Percentiles rank a stretch among this genome's conserved stretches.
phyloP scores from a whole-genome alignment of 106 monocot genomes.

The Dendrobium nobile region DNA sequence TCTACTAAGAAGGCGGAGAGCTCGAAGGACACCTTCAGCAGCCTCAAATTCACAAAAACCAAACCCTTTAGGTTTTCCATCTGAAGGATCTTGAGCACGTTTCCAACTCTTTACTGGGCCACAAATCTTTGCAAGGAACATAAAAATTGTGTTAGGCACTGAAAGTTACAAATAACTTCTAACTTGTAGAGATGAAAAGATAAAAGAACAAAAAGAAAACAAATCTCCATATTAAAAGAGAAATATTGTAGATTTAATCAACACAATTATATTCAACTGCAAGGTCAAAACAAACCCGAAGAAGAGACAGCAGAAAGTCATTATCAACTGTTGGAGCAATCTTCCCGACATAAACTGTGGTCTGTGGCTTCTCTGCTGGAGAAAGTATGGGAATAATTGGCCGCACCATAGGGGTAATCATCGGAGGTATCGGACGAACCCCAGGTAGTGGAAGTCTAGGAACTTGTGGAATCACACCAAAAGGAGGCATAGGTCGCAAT shows the following conservation, averaged over 20 bases:
- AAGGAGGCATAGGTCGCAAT: slow-evolving; percentile 49
- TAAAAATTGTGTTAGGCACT: background rate
- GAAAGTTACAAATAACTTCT: background rate
- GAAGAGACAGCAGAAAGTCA: slow-evolving; percentile 78
- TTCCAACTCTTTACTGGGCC: slow-evolving; percentile 99
- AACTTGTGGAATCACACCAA: slow-evolving; percentile 50
- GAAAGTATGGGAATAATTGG: slow-evolving; percentile 65
- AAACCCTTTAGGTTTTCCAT: slow-evolving; percentile 79
- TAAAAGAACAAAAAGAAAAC: background rate
- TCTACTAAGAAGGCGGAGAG: slow-evolving; percentile 72
- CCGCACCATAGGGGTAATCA: slow-evolving; percentile 43
- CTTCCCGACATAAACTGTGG: slow-evolving; percentile 96
- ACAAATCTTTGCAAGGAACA: slow-evolving; percentile 55
- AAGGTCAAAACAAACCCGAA: slow-evolving; percentile 39
- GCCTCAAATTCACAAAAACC: slow-evolving; percentile 99
- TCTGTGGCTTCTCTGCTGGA: slow-evolving; percentile 87
- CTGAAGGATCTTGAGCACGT: slow-evolving; percentile 84
- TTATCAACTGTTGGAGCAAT: slow-evolving; percentile 84
- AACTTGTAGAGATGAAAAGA: background rate
- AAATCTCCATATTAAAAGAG: background rate
- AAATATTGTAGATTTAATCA: background rate
- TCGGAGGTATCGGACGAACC: slow-evolving; percentile 44
- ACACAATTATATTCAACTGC: background rate
- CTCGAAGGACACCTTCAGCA: slow-evolving; percentile 92
- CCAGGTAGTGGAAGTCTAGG: slow-evolving; percentile 53